Percentiles rank a stretch among this genome's conserved stretches.
phyloP scores from a whole-genome alignment of 2,329 filamentous ascomycete genomes.

The Pyrenochaeta sp. region DNA sequence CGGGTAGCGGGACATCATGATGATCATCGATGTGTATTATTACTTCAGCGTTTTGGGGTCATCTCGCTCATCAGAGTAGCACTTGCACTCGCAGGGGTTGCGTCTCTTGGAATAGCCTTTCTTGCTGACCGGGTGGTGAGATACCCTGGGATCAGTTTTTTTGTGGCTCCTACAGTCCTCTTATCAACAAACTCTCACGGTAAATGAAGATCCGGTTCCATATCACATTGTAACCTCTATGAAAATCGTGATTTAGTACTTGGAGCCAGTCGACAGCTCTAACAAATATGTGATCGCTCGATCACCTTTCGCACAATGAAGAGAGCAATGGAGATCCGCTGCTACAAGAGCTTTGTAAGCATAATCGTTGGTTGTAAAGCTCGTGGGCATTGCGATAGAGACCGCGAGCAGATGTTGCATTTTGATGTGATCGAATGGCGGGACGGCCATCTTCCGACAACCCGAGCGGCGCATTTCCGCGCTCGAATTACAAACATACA shows the following conservation, averaged over 20 bases:
- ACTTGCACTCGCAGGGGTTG: background rate
- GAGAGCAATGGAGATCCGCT: too few relatives aligned
- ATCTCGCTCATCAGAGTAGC: background rate
- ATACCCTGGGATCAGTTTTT: conserved; percentile 2
- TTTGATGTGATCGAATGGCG: conserved; percentile 13
- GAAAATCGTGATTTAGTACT: too few relatives aligned
- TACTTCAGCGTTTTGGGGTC: background rate
- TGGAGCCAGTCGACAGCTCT: background rate
- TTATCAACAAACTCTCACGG: too few relatives aligned
- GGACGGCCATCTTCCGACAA: background rate
- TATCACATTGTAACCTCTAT: too few relatives aligned
- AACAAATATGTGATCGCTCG: background rate
- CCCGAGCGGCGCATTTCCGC: conserved; percentile 33
- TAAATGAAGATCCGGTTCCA: too few relatives aligned
- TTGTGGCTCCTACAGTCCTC: background rate
- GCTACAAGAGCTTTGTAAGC: background rate
- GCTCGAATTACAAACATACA: conserved; percentile 25
- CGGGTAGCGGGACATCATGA: background rate
- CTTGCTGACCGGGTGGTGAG: background rate
- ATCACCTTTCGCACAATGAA: background rate
- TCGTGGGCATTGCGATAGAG: too few relatives aligned
- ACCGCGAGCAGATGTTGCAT: too few relatives aligned
- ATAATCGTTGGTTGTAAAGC: background rate
- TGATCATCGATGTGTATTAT: background rate
- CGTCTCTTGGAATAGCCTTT: background rate